Evolutionary conservation across 2,329 filamentous ascomycete genomes (phyloP), one percentile per base, ranked within the genome.

Genomic region (Fusarium citri): DNA sequence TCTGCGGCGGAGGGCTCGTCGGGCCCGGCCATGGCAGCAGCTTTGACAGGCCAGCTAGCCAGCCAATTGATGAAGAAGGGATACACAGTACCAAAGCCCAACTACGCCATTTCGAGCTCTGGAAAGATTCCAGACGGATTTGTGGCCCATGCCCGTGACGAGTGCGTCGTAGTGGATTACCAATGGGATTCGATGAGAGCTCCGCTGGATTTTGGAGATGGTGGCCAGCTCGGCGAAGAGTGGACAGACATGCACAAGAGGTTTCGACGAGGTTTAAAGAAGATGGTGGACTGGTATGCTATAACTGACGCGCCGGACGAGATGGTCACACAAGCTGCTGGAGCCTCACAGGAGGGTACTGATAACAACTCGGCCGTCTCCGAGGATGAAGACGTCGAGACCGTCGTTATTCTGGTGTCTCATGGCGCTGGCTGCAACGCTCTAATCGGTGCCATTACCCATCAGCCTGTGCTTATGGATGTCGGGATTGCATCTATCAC

Each of bases 341-440:
- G 64, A 16, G 51, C 63, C 26, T 46, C 65, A 18, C 66, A 72
- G 26, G 77, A 78, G 37, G 77, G 77, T 22, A 70, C 77, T 59
- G 67, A 79, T 70, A 67, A 79, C 37, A 76, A 81, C n/a, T 74
- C 72, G 41, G 76, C 78, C 11, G 20, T 23, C 66, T 70, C 25
- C 65, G 86, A 88, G 1, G 88, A 92, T 16, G 88, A 90, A 23
- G 86, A 89, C 34, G 85, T 88, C 2, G 92, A 97, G 72, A 87
- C 94, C 3, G 90, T 98, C 3, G 83, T 99, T 18, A 86, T 99
- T 42, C 82, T 99, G 10, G 92, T 99, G 23, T 97, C 96, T 0
- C 96, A 99, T 77, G 95, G 95, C 25, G 96, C 96, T 16, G 96
- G 96, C 41, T 97, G 95, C 81, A 99, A 99, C 81, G 96, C 96